Base-by-base conservation (phyloP, 192 early-diverging fungal species). In the Coemansia sp. region DNA sequence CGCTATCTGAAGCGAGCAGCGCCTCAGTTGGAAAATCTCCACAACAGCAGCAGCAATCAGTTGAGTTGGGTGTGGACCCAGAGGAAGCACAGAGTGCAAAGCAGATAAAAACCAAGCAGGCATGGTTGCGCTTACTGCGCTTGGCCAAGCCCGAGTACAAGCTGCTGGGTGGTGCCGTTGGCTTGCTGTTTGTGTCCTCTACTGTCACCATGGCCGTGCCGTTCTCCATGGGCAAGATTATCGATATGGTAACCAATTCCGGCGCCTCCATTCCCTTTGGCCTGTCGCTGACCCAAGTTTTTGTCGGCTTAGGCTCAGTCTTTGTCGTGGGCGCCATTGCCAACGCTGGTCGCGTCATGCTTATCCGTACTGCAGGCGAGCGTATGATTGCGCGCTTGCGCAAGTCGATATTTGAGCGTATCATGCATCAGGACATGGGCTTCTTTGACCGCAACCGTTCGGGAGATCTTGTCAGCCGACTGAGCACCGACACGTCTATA, bases 401-500 rank as follows among this genome's bases (percentile, higher is more conserved):
- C 17, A 39, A 64, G 39, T 75, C 77, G 25, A 62, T 89, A 4
- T 91, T 89, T 59, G 66, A 59, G 9, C 79, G 85, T 15, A 75
- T 91, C 25, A 76, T 91, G 57, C 76, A 45, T 38, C 87, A 89
- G 70, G 89, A 91, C 48, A 81, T 89, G 65, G 77, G 68, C 8
- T 91, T 89, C 53, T 89, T 89, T 63, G 89, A 91, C 67, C 70
- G 66, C 60, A 84, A 88, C 74, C 78, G 80, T 41, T 80, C 83
- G 36, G 93, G 93, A 41, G 93, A 93, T 62, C 85, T 96, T 25
- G 86, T 93, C 17, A 92, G 90, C 34, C 88, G 93, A 23, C 78
- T 96, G 59, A 88, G 90, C 36, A 86, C 84, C 1, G 94, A 94
- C 76, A 93, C 93, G 14, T 76, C 85, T 36, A 78, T 92, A 27